Evolutionary conservation across 1,284 basidiomycete genomes (phyloP).

Genomic region (Cutaneotrichosporon sp.): DNA sequence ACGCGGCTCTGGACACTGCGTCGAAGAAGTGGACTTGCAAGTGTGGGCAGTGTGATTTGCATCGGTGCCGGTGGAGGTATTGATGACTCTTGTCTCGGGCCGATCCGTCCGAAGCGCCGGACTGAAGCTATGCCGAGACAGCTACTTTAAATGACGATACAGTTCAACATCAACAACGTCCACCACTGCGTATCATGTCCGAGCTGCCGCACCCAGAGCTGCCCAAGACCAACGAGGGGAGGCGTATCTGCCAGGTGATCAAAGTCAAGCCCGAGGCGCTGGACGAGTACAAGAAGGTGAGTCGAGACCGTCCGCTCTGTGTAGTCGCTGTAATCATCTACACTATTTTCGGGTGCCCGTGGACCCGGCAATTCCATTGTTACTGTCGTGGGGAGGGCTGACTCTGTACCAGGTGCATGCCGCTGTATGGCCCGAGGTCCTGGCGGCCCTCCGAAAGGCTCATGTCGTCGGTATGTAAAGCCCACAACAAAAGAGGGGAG

Average conservation of each 20-base stretch:
- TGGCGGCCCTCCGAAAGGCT: slow-evolving; percentile 60
- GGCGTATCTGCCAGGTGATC: slow-evolving; percentile 69
- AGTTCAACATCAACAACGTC: too few relatives aligned
- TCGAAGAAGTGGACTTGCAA: too few relatives aligned
- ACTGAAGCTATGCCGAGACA: too few relatives aligned
- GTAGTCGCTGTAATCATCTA: too few relatives aligned
- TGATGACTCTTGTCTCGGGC: too few relatives aligned
- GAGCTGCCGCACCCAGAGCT: slow-evolving; percentile 10
- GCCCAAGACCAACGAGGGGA: slow-evolving; percentile 50
- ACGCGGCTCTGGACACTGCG: too few relatives aligned
- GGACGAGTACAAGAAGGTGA: slow-evolving; percentile 60
- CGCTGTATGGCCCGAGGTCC: slow-evolving; percentile 65
- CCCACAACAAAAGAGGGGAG: neutral
- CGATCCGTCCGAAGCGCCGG: too few relatives aligned
- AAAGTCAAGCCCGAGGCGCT: slow-evolving; percentile 62
- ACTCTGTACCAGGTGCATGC: slow-evolving; percentile 56
- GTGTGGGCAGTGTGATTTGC: too few relatives aligned
- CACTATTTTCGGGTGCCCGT: neutral
- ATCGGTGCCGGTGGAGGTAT: too few relatives aligned
- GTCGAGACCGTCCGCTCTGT: slow-evolving; percentile 5
- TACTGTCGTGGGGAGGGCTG: neutral
- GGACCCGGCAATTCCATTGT: neutral
- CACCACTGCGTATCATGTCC: too few relatives aligned
- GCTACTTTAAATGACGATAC: too few relatives aligned
- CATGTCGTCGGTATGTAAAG: slow-evolving; percentile 53